Conservation (phyloP, 1,139 yeast genomes). For the Pneumocystis sp. region DNA sequence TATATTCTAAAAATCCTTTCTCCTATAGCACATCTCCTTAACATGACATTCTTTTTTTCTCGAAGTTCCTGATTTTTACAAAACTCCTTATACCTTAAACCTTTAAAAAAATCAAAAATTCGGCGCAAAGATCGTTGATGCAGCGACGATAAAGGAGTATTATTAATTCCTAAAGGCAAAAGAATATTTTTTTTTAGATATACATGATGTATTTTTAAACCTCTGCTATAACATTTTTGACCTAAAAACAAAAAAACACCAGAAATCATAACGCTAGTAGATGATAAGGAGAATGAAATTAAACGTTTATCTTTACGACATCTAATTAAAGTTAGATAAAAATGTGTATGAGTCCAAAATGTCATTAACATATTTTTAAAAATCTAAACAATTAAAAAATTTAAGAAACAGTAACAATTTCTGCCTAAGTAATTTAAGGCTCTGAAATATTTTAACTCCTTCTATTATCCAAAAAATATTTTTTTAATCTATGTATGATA, state of each 20-base stretch:
- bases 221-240: not conserved
- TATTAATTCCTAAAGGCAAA: not conserved
- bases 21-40: not conserved
- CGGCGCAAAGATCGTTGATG: not conserved
- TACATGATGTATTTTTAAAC: not conserved
- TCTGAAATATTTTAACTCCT: not conserved
- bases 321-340: not conserved
- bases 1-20: not conserved
- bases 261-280: not conserved
- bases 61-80: not conserved
- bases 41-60: not conserved
- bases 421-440: not conserved
- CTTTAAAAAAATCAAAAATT: not conserved
- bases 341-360: not conserved
- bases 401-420: not conserved
- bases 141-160: not conserved
- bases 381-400: not conserved
- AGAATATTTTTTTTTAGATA: not conserved
- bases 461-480: not conserved
- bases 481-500: not conserved
- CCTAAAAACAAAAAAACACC: not conserved
- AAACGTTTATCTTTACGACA: not conserved
- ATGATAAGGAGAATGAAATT: not conserved
- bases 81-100: not conserved
- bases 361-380: not conserved